Evolutionary conservation across 2,329 filamentous ascomycete genomes (phyloP), one percentile per base, ranked within the genome.

Genomic region (Clarireedia monteithiana): DNA sequence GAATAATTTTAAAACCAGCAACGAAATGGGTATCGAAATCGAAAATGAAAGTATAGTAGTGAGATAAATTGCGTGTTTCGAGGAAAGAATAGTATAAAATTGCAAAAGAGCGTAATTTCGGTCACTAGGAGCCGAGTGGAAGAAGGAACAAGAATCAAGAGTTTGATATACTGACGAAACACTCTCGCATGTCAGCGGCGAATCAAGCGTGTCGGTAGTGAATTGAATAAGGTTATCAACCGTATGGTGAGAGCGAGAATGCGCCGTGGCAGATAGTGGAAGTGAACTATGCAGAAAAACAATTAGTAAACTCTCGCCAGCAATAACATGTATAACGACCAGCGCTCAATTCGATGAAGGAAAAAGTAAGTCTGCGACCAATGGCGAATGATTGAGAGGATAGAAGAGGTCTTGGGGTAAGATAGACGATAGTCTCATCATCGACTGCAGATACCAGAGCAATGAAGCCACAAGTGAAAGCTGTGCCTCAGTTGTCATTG

Each of bases 91-190:
- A 15, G 30, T 42, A 26, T 20, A 27, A 40, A 59, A 45, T 50
- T 62, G 52, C 55, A 55, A 67, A 67, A 63, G 66, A 67, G 59
- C 55, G 64, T 66, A 57, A 54, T 60, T 54, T 58, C 58, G 63
- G 59, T 66, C 65, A 56, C 65, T 66, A 61, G 64, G 65, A 68
- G 53, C 61, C 62, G 60, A 59, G 48, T 48, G 55, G 51, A 59
- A 58, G 40, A 39, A 59, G 56, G 62, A 57, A 62, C 14, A 44
- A 40, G 56, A 63, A 59, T 62, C 50, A 60, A 56, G 50, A 52
- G 55, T 60, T 57, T 65, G 61, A 63, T 52, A 51, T 50, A 34
- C 46, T 34, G 48, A 51, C 17, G 57, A 57, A 54, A 51, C 53
- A 27, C 53, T 52, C 40, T 65, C 56, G 63, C 63, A 66, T 62